Evolutionary conservation across 1,284 basidiomycete genomes (phyloP).

Genomic region (Malassezia restricta): DNA sequence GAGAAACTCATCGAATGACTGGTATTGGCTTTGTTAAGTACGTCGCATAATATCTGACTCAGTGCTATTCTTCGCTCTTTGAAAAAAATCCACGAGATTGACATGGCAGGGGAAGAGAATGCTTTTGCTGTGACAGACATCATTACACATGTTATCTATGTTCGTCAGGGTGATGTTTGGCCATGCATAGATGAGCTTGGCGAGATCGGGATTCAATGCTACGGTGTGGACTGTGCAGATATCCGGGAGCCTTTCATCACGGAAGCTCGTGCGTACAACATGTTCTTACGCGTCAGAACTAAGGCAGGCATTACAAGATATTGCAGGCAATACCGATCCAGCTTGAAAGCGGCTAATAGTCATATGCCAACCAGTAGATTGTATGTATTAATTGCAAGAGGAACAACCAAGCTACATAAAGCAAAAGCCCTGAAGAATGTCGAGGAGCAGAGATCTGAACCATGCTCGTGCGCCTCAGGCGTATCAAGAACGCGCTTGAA

Average conservation of each 20-base stretch:
- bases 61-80: conserved; percentile 62
- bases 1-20: conserved; percentile 74
- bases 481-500: no score
- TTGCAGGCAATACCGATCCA: background rate
- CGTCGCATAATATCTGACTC: conserved; percentile 23
- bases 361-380: no score
- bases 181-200: conserved; percentile 9
- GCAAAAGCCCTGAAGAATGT: no score
- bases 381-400: no score
- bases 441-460: no score
- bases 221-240: conserved; percentile 1
- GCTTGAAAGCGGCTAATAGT: no score
- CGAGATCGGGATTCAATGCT: conserved; percentile 3
- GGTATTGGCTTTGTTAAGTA: conserved; percentile 73
- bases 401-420: no score
- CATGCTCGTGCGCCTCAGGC: no score
- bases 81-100: conserved; percentile 48
- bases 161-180: conserved; percentile 50
- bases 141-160: conserved; percentile 70
- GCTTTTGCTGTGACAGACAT: conserved; percentile 23
- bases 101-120: background rate
- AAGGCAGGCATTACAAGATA: no score
- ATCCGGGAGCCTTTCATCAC: background rate
- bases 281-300: background rate
- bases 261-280: background rate